Evolutionary conservation across 1,284 basidiomycete genomes (phyloP), one percentile per base, ranked within the genome.

Genomic region (Fomitopsis betulina): DNA sequence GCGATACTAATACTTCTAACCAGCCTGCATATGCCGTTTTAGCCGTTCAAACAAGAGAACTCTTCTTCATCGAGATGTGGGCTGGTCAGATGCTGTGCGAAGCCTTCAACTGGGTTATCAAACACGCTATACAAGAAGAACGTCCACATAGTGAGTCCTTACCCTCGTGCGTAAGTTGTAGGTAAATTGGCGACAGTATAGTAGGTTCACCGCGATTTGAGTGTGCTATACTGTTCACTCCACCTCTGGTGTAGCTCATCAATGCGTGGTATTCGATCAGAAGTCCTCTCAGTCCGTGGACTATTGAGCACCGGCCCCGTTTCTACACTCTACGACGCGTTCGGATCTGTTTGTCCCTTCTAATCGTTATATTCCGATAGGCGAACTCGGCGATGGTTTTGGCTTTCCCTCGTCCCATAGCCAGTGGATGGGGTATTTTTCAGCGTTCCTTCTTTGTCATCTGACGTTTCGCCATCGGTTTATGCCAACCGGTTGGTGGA

Each of bases 371-470:
- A 7, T 32, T 21, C 2, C 15, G 8, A 17, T 19, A 86, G 87
- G 78, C 54, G 78, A 79, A 54, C 72, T 86, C 37, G 88, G 87
- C 12, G 81, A 80, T 56, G 92, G 93, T 7, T 94, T 93, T 67
- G 92, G 91, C 12, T 94, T 94, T 68, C 92, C 92, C 0, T 93
- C 91, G 0, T 93, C 90, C 12, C 92, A 94, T 68, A 90, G 89
- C 67, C 92, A 94, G 72, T 94, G 89, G 71, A 90, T 94, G 86
- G 93, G 86, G 5, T 94, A 91, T 73, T 94, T 94, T 66, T 79
- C 85, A 2, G 78, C 88, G 0, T 94, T 94, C 70, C 75, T 94
- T 49, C 69, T 86, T 39, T 81, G 85, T 65, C 93, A 94, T 72
- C 72, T 94, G 55, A 82, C 81, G 60, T 85, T 84, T 62, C 84